A percentile compares a stretch with the other conserved stretches of the same genome.
These are phyloP conservation scores for Geotrichum ghanense DNA, from an alignment of 805 yeast species.

Conservation along the genomic window DNA sequence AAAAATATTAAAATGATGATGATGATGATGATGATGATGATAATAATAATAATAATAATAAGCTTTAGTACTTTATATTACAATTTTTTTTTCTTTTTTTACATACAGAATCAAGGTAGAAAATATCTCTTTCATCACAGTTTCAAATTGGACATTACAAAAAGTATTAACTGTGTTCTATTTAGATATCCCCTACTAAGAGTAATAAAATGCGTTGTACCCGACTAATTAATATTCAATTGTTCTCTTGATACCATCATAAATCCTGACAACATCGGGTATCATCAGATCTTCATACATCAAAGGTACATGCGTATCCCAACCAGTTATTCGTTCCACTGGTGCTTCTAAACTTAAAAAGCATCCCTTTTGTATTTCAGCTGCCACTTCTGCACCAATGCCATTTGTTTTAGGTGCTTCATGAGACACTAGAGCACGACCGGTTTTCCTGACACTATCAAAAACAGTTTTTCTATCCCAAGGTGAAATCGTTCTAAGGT, in stretches of 20 bases:
- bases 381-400: constrained; percentile 90
- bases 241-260: constrained; percentile 20
- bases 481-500: constrained; percentile 87
- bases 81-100: no score
- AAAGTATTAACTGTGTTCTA: no score
- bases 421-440: constrained; percentile 72
- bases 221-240: constrained; percentile 21
- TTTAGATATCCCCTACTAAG: no score
- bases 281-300: constrained; percentile 92
- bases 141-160: no score
- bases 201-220: no score
- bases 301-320: constrained; percentile 95
- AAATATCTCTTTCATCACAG: no score
- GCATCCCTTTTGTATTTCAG: constrained; percentile 90
- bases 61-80: no score
- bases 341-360: constrained; percentile 91
- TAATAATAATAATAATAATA: no score
- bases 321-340: constrained; percentile 87
- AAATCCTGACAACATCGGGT: constrained; percentile 53
- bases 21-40: no score
- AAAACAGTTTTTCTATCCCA: constrained; percentile 75
- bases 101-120: no score
- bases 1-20: no score
- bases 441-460: constrained; percentile 78
- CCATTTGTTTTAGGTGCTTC: constrained; percentile 90